phyloP scores from a whole-genome alignment of 2,329 filamentous ascomycete species.

The Fusarium tuaranense region DNA sequence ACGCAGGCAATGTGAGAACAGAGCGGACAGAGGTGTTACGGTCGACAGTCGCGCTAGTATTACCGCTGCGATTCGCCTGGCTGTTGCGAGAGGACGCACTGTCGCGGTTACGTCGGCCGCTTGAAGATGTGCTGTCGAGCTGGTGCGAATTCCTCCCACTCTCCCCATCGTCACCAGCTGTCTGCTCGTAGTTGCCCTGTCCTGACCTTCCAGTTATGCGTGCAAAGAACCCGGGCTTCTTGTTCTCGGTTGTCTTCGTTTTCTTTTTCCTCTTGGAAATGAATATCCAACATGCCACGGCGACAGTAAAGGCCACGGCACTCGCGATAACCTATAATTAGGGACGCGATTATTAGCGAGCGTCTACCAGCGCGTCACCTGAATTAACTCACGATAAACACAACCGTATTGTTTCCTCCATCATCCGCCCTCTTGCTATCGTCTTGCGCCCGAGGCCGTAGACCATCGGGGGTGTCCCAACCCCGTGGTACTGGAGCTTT shows the following conservation, averaged over 20 bases:
- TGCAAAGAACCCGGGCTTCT: conserved; percentile 38
- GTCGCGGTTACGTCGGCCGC: conserved; percentile 26
- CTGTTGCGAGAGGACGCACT: conserved; percentile 19
- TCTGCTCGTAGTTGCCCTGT: conserved; percentile 46
- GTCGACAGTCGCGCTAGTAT: conserved; percentile 66
- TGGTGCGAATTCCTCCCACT: conserved; percentile 40
- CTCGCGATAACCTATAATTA: conserved; percentile 34
- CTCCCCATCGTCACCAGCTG: conserved; percentile 45
- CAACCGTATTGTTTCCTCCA: conserved; percentile 23
- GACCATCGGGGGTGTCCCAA: conserved; percentile 30
- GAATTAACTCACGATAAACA: conserved; percentile 41
- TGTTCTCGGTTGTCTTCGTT: conserved; percentile 10
- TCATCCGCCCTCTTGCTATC: not conserved
- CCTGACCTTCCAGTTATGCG: conserved; percentile 30
- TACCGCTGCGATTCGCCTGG: conserved; percentile 26
- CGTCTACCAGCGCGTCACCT: not conserved
- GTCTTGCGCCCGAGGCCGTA: conserved; percentile 17
- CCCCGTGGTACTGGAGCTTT: conserved; percentile 35
- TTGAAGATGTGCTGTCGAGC: conserved; percentile 39
- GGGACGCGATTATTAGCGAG: conserved; percentile 7
- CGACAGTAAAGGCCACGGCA: conserved; percentile 25
- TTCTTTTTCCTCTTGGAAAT: conserved; percentile 34
- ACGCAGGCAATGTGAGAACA: conserved; percentile 93
- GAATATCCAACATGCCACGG: conserved; percentile 26
- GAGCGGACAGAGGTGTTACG: conserved; percentile 89